Percentiles rank a stretch among this genome's conserved stretches.
phyloP scores from a whole-genome alignment of 345 rosid genomes.

The Litchi chinensis region DNA sequence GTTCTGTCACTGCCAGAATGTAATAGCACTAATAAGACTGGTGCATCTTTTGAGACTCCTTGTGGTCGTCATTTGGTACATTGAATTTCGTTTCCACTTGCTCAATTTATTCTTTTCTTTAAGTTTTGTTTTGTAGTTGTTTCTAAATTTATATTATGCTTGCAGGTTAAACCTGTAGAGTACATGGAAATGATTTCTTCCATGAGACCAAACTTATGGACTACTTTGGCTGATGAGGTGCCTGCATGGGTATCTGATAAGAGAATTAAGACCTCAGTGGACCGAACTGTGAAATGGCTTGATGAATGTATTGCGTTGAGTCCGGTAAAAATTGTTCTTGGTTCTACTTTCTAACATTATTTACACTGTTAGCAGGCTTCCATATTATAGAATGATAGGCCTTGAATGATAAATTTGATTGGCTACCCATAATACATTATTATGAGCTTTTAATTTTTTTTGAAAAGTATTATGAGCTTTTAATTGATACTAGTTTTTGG shows the following conservation, averaged over 20 bases:
- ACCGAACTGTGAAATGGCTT: slow-evolving; percentile 74
- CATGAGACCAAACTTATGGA: slow-evolving; percentile 63
- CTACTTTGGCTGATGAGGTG: slow-evolving; percentile 77
- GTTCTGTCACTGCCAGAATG: slow-evolving; percentile 67
- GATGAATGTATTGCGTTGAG: slow-evolving; percentile 61
- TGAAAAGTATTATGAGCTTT: neutral
- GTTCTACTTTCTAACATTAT: slow-evolving; percentile 1
- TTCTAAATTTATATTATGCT: neutral
- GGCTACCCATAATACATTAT: neutral
- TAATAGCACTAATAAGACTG: slow-evolving; percentile 46
- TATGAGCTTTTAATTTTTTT: neutral
- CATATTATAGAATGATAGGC: too few relatives aligned
- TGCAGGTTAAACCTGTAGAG: slow-evolving; percentile 62
- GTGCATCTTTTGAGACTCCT: slow-evolving; percentile 78
- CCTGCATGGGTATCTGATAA: slow-evolving; percentile 68
- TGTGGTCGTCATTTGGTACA: slow-evolving; percentile 64
- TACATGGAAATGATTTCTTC: slow-evolving; percentile 69
- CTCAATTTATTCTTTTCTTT: neutral
- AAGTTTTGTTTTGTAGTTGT: neutral
- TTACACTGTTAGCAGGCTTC: too few relatives aligned
- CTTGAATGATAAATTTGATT: neutral
- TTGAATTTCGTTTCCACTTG: neutral
- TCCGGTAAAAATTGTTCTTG: slow-evolving; percentile 42
- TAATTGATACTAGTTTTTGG: neutral
- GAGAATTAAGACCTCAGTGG: slow-evolving; percentile 63